Percentiles rank a stretch among this genome's conserved stretches.
Conservation (phyloP, 2,329 filamentous ascomycete genomes). For the Lachnellula hyalina region DNA sequence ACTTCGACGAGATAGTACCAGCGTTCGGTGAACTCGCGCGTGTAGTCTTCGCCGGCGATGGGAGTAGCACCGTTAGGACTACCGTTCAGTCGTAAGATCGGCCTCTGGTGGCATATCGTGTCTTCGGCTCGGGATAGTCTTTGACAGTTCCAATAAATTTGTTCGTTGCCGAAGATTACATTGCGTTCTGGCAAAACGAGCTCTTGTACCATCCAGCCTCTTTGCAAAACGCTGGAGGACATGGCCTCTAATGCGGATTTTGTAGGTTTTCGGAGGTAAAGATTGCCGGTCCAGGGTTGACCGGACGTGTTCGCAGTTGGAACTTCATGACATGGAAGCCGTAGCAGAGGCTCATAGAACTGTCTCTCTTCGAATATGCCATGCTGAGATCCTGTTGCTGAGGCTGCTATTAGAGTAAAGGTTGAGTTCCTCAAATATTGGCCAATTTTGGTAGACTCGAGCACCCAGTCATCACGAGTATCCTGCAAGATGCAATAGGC, state of each 20-base stretch:
- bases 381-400: not conserved
- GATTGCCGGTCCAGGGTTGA: not conserved
- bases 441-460: not conserved
- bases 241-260: not conserved
- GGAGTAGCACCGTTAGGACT: not conserved
- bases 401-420: not conserved
- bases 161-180: not conserved
- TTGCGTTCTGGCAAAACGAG: not conserved
- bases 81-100: not conserved
- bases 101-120: not conserved
- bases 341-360: not conserved
- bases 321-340: not conserved
- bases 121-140: not conserved
- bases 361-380: not conserved
- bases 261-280: not conserved
- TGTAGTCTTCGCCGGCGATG: not conserved
- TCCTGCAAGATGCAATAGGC: conserved; percentile 16
- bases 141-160: not conserved
- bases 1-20: not conserved
- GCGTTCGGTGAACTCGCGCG: not conserved
- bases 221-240: not conserved
- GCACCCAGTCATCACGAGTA: conserved; percentile 7
- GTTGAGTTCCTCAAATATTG: not conserved
- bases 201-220: not conserved
- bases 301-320: not conserved